Conservation (phyloP, 345 rosid species). For the Citrus cavaleriei region DNA sequence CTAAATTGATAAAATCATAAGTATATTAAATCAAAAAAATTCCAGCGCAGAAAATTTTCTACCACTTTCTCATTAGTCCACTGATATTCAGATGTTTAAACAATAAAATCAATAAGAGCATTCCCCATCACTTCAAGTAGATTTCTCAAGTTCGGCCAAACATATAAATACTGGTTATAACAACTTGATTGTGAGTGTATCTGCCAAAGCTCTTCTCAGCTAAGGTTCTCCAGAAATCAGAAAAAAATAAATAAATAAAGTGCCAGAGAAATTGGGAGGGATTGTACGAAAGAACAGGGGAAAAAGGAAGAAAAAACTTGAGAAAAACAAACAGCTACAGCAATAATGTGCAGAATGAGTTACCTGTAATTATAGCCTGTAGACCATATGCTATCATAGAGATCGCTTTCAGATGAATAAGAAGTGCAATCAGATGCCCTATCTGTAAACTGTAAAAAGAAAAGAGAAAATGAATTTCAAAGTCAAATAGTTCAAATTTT, state of each 20-base stretch:
- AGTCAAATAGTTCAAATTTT: constrained; percentile 4
- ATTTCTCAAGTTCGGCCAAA: not conserved
- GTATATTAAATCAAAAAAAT: not conserved
- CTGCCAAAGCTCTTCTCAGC: not conserved
- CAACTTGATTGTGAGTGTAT: not conserved
- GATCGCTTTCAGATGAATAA: constrained; percentile 53
- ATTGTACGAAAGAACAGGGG: not conserved
- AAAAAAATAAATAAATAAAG: not conserved
- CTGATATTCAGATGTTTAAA: not conserved
- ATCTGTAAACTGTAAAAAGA: constrained; percentile 49
- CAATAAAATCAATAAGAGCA: not conserved
- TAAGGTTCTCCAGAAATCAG: not conserved
- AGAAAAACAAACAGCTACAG: not conserved
- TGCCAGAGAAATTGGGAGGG: not conserved
- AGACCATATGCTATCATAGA: constrained; percentile 51
- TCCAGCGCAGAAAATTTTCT: not conserved
- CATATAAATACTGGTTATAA: not conserved
- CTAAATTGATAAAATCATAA: not conserved
- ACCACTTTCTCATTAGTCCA: not conserved
- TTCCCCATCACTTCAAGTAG: not conserved
- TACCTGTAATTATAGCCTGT: constrained; percentile 54
- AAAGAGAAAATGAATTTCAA: not conserved
- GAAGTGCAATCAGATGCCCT: constrained; percentile 51
- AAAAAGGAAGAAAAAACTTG: not conserved
- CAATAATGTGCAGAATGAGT: constrained; percentile 3